Percentiles rank a stretch among this genome's conserved stretches.
Conservation (phyloP, 1,284 basidiomycete genomes). For the Papiliotrema terrestris region DNA sequence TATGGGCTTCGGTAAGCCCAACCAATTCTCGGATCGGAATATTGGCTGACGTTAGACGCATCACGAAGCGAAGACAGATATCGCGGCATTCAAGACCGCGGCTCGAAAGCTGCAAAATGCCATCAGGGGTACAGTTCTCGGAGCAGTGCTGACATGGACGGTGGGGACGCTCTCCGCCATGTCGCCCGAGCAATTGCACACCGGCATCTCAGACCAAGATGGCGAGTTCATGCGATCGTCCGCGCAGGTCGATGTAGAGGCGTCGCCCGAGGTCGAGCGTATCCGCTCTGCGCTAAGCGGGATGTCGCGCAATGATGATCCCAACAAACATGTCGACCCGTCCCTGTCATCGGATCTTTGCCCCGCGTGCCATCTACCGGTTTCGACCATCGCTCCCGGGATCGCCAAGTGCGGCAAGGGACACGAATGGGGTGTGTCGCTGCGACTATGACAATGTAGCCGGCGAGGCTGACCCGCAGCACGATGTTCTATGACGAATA, state of each 20-base stretch:
- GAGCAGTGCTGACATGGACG: background rate
- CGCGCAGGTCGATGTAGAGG: background rate
- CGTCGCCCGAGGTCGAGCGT: background rate
- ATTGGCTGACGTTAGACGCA: background rate
- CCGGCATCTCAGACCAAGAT: background rate
- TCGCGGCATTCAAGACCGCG: background rate
- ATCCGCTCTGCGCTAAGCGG: background rate
- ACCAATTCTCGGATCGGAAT: background rate
- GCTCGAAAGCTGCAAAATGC: background rate
- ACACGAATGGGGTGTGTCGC: slow-evolving; percentile 44
- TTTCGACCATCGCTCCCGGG: slow-evolving; percentile 2
- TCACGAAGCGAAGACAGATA: background rate
- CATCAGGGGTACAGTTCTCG: background rate
- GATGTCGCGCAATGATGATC: background rate
- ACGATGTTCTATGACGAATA: slow-evolving; percentile 36
- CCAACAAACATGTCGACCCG: background rate
- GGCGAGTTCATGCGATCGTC: background rate
- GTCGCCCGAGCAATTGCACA: background rate
- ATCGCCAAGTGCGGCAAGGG: slow-evolving; percentile 24
- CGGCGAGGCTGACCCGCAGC: slow-evolving; percentile 16
- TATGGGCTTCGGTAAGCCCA: slow-evolving; percentile 12
- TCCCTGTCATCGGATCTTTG: background rate
- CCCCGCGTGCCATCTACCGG: slow-evolving; percentile 2
- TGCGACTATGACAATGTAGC: too few relatives aligned
- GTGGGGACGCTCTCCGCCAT: background rate